phyloP scores from a whole-genome alignment of 2,329 filamentous ascomycete species.

The Verticillium alfalfae region DNA sequence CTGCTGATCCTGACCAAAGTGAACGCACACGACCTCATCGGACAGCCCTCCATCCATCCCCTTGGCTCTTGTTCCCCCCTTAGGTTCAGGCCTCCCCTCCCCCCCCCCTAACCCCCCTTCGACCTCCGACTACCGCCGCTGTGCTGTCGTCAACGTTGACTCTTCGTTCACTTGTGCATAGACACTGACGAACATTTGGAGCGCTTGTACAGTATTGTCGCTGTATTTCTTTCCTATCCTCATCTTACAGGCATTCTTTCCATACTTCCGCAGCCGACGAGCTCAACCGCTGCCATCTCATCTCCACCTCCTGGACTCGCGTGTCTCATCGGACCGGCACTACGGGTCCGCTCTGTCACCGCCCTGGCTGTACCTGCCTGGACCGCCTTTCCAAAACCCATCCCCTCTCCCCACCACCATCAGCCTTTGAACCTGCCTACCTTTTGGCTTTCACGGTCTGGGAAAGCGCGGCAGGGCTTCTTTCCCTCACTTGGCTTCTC shows the following conservation, averaged over 20 bases:
- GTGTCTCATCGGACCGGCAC: not conserved
- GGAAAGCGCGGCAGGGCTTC: not conserved
- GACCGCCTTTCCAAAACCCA: not conserved
- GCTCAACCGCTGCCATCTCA: not conserved
- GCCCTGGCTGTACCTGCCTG: not conserved
- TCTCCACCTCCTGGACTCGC: not conserved
- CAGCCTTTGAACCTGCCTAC: too few species aligned
- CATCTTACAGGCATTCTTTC: not conserved
- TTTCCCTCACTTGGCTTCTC: not conserved
- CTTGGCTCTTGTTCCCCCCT: not conserved
- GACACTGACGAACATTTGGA: not conserved
- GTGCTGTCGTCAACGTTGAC: not conserved
- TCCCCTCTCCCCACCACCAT: not conserved
- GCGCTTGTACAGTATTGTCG: not conserved
- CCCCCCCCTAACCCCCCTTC: not conserved
- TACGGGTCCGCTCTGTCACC: not conserved
- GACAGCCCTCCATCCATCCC: slow-evolving; percentile 7
- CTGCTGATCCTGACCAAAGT: slow-evolving; percentile 10
- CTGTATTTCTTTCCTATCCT: not conserved
- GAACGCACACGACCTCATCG: slow-evolving; percentile 13
- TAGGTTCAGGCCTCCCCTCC: not conserved
- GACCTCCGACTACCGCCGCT: not conserved
- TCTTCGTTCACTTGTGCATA: not conserved
- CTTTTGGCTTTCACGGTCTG: not conserved
- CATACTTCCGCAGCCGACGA: not conserved